phyloP scores from a whole-genome alignment of 768 basidiomycete genomes.

The Strobilomyces echinocephalus region DNA sequence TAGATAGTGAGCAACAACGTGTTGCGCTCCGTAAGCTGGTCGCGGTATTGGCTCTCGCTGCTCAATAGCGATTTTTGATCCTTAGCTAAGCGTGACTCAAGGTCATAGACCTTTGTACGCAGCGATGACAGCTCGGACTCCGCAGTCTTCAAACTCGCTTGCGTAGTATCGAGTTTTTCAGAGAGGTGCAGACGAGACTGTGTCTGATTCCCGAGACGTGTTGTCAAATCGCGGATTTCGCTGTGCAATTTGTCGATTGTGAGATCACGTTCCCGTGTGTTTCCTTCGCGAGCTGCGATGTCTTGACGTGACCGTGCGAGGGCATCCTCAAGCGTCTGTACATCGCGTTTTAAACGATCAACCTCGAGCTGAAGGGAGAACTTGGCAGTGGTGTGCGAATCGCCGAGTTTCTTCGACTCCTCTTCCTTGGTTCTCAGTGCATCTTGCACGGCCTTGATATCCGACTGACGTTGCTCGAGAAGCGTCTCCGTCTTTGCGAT shows the following conservation, averaged over 20 bases:
- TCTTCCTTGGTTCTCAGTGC: conserved; percentile 68
- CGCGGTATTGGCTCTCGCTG: conserved; percentile 78
- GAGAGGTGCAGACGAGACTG: conserved; percentile 82
- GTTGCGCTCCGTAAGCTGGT: conserved; percentile 91
- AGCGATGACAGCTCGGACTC: conserved; percentile 63
- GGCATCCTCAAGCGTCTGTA: conserved; percentile 77
- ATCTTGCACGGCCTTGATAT: conserved; percentile 67
- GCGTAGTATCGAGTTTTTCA: conserved; percentile 80
- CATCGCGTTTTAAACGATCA: conserved; percentile 79
- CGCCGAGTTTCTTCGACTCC: conserved; percentile 76
- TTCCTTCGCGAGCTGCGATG: conserved; percentile 59
- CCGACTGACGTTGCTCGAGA: conserved; percentile 67
- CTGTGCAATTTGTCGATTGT: conserved; percentile 70
- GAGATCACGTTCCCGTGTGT: conserved; percentile 64
- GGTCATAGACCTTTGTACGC: conserved; percentile 60
- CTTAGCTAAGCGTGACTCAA: conserved; percentile 77
- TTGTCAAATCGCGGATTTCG: conserved; percentile 76
- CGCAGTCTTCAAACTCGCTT: conserved; percentile 54
- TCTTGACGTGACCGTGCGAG: conserved; percentile 67
- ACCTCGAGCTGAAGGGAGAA: conserved; percentile 89
- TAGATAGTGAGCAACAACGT: conserved; percentile 88
- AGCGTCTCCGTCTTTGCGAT: conserved; percentile 59
- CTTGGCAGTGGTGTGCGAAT: conserved; percentile 75
- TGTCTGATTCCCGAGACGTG: conserved; percentile 76
- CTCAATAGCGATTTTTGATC: conserved; percentile 70